These are phyloP conservation scores for Tulasnella sp. DNA, from an alignment of 768 basidiomycete genomes.

Conservation along the genomic window DNA sequence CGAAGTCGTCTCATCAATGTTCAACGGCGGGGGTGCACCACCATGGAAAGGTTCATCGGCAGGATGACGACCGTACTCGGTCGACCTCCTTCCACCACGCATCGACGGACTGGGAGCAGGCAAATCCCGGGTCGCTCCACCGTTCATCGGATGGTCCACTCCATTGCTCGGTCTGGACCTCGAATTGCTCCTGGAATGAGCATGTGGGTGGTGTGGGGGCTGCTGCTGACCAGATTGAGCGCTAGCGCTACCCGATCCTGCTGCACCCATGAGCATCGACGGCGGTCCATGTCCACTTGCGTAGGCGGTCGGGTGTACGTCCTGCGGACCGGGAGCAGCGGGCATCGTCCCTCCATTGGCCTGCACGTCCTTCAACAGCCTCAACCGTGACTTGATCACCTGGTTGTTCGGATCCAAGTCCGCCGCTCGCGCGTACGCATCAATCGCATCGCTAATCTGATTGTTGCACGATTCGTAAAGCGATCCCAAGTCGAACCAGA, in stretches of 20 bases:
- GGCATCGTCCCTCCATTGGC: constrained; percentile 61
- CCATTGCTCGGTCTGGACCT: background rate
- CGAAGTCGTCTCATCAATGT: constrained; percentile 51
- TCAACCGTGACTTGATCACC: constrained; percentile 72
- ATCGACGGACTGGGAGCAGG: constrained; percentile 36
- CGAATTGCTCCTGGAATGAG: background rate
- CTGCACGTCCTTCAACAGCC: constrained; percentile 72
- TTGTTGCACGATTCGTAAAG: constrained; percentile 99
- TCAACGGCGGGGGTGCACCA: constrained; percentile 73
- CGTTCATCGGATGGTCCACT: constrained; percentile 36
- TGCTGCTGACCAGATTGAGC: background rate
- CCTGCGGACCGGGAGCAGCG: constrained; percentile 85
- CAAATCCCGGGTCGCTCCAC: constrained; percentile 41
- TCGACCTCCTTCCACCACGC: constrained; percentile 2
- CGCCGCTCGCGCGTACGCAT: constrained; percentile 90
- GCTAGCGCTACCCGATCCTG: background rate
- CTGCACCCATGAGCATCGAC: constrained; percentile 14
- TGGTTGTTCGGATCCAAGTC: constrained; percentile 86
- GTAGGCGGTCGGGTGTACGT: constrained; percentile 94
- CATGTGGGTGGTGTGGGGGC: background rate
- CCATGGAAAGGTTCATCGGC: constrained; percentile 66
- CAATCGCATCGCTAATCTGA: constrained; percentile 96
- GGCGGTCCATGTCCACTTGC: constrained; percentile 35
- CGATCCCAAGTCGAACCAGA: constrained; percentile 96
- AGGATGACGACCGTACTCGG: constrained; percentile 36